These are phyloP conservation scores for Albizia julibrissin DNA, from an alignment of 306 rosid species.

Conservation along the genomic window DNA sequence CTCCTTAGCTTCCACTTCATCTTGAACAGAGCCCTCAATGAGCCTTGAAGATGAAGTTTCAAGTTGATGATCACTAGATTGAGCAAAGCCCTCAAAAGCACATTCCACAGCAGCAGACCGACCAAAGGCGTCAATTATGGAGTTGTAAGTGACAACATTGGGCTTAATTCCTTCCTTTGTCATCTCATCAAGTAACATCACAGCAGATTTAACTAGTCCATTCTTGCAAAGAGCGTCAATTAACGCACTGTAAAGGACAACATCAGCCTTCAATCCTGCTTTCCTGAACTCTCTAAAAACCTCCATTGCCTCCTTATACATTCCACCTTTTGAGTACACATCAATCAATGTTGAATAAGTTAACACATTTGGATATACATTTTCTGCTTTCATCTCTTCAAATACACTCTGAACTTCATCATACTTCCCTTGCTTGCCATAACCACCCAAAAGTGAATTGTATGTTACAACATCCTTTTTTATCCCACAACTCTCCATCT, in stretches of 20 bases:
- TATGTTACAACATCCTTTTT: constrained; percentile 72
- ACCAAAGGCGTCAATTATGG: constrained; percentile 77
- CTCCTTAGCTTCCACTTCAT: constrained; percentile 6
- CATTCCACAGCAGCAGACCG: constrained; percentile 44
- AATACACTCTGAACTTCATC: constrained; percentile 56
- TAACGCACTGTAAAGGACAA: constrained; percentile 84
- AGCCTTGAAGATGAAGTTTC: constrained; percentile 30
- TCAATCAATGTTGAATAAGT: constrained; percentile 89
- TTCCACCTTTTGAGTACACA: constrained; percentile 77
- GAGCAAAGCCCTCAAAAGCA: constrained; percentile 32
- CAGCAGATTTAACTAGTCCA: constrained; percentile 62
- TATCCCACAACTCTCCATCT: constrained; percentile 82
- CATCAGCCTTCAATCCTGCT: constrained; percentile 78
- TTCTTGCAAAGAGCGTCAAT: constrained; percentile 83
- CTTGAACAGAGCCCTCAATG: constrained; percentile 16
- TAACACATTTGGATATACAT: constrained; percentile 57
- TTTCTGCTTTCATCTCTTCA: constrained; percentile 64
- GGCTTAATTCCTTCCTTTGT: constrained; percentile 79
- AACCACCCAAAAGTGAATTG: constrained; percentile 86
- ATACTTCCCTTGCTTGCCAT: constrained; percentile 77
- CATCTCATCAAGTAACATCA: constrained; percentile 87
- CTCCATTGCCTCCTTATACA: constrained; percentile 71
- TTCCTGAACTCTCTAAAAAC: constrained; percentile 66
- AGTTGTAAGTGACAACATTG: constrained; percentile 87
- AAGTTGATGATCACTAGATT: constrained; percentile 7